phyloP scores from a whole-genome alignment of 768 basidiomycete genomes.

The Termitomyces sp. region DNA sequence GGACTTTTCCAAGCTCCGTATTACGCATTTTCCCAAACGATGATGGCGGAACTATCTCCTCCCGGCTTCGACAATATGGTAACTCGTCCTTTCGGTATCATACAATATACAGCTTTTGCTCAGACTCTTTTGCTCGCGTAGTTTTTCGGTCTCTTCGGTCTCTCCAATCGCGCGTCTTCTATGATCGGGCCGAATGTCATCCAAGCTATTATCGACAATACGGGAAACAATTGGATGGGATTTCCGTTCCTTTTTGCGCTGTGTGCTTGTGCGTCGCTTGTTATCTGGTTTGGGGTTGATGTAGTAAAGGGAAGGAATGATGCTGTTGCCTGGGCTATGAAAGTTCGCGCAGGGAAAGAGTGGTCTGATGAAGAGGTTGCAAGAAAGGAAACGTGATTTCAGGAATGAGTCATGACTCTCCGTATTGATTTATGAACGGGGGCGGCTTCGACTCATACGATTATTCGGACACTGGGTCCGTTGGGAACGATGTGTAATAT shows the following conservation, averaged over 20 bases:
- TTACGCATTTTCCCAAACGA: conserved; percentile 80
- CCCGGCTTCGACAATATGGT: conserved; percentile 83
- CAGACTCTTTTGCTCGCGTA: conserved; percentile 19
- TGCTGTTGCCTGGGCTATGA: conserved; percentile 53
- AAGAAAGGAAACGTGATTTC: neutral
- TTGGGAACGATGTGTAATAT: neutral
- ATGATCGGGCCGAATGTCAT: conserved; percentile 87
- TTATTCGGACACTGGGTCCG: neutral
- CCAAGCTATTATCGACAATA: conserved; percentile 71
- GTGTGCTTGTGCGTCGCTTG: conserved; percentile 56
- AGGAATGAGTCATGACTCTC: neutral
- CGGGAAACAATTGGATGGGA: conserved; percentile 75
- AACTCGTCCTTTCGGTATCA: neutral
- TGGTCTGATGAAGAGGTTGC: neutral
- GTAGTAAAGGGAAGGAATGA: conserved; percentile 56
- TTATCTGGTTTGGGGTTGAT: conserved; percentile 76
- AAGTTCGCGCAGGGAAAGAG: conserved; percentile 1
- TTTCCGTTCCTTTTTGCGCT: conserved; percentile 82
- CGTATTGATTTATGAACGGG: neutral
- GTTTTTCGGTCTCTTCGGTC: conserved; percentile 86
- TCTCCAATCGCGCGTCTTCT: conserved; percentile 81
- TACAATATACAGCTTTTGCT: neutral
- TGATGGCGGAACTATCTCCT: conserved; percentile 87
- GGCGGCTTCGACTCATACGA: neutral
- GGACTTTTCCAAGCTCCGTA: conserved; percentile 85